Base-by-base conservation (phyloP, 768 basidiomycete species). In the Floccularia luteovirens region DNA sequence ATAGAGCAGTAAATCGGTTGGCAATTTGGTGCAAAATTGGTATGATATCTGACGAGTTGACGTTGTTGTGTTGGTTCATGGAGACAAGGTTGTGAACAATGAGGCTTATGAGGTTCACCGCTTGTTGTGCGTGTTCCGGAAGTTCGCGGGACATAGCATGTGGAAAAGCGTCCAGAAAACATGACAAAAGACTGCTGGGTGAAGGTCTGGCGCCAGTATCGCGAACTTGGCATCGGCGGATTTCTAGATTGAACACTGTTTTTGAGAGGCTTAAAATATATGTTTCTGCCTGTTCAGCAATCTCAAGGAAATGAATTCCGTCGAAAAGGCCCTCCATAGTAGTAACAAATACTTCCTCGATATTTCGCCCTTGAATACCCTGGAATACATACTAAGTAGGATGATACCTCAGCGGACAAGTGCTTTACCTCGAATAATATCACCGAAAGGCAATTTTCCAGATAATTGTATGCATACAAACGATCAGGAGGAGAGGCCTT, bases 91-190 rank as follows among this genome's bases (percentile, higher is more conserved):
- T 80, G 27, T 73, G 63, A 30, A 92, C 66, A 42, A 94, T 70
- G 4, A 66, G 56, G 5, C 72, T 59, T 31, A 93, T 67, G 11
- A 91, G 56, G 12, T 69, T 63, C 41, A 75, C 73, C 1, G 83
- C 79, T 37, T 70, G 77, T 21, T 63, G 62, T 1, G 73, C 74
- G 39, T 90, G 81, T 14, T 77, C 70, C 11, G 64, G 51, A 43
- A 75, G 73, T 22, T 83, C 76, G 14, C 79, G 74, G 7, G 88
- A 77, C 23, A 97, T 62, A 13, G 80, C 82, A 45, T 83, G 71
- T 4, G 88, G 83, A 19, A 94, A 57, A 5, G 82, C 80, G 36
- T 93, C 90, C n/a, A 96, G 70, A 57, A 78, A 85, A 42, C 79
- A 80, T 5, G 74, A 67, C 28, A 88, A 64, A 17, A 87, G 55